Conservation (phyloP, 169 alveolate genomes). For the Plasmodium cynomolgi region DNA sequence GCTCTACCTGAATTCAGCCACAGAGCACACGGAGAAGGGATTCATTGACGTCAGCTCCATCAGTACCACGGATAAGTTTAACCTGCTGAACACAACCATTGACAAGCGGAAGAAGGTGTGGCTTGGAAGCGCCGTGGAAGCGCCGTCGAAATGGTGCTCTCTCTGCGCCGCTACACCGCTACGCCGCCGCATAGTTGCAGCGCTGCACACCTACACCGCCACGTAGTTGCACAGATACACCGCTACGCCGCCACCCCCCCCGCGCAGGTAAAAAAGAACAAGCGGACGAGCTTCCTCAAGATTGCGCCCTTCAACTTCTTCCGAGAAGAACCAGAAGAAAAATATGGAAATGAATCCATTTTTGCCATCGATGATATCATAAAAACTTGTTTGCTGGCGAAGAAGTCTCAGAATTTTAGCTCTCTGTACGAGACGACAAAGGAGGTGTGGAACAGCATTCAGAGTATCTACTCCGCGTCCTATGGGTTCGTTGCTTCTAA, state of each 20-base stretch:
- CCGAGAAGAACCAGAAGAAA: conserved; percentile 47
- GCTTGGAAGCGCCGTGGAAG: background rate
- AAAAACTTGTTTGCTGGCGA: conserved; percentile 22
- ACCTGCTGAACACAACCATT: conserved; percentile 12
- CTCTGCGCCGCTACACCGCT: background rate
- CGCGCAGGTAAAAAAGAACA: background rate
- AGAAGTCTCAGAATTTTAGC: conserved; percentile 13
- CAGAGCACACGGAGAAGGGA: conserved; percentile 18
- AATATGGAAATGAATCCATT: conserved; percentile 21
- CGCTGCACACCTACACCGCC: background rate
- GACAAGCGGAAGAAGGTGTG: conserved; percentile 16
- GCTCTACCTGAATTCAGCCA: conserved; percentile 30
- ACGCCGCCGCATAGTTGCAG: too few species aligned
- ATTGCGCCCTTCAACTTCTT: conserved; percentile 59
- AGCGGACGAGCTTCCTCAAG: background rate
- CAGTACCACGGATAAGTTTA: background rate
- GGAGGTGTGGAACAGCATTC: conserved; percentile 35
- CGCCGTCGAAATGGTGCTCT: background rate
- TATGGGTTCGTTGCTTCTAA: conserved; percentile 32
- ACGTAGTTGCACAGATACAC: background rate
- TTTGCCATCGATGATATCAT: conserved; percentile 60
- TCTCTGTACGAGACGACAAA: conserved; percentile 26
- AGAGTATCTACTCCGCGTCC: conserved; percentile 37
- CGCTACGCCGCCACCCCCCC: background rate
- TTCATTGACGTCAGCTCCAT: conserved; percentile 13